Percentiles rank a stretch among this genome's conserved stretches.
Evolutionary conservation across 768 basidiomycete genomes (phyloP).

Genomic region (Suillus subaureus): DNA sequence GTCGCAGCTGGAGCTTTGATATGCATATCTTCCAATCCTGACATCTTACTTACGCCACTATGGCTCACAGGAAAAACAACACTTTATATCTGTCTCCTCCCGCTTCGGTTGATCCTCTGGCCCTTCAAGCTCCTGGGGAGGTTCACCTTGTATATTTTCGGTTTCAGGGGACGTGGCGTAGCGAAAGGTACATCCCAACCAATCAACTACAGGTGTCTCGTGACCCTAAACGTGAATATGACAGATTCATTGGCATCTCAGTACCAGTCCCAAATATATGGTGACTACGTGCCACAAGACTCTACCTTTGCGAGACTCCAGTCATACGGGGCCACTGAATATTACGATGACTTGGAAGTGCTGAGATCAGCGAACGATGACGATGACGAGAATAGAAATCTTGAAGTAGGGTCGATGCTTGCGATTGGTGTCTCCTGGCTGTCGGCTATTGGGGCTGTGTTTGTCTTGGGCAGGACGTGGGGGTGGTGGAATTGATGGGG

Average conservation of each 20-base stretch:
- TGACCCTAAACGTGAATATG: not conserved
- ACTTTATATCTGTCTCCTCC: not conserved
- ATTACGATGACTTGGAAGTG: not conserved
- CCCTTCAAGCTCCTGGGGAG: constrained; percentile 4
- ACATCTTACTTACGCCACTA: constrained; percentile 5
- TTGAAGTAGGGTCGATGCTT: not conserved
- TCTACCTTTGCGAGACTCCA: constrained; percentile 11
- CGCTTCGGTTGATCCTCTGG: not conserved
- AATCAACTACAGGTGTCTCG: not conserved
- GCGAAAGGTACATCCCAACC: constrained; percentile 4
- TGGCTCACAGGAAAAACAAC: not conserved
- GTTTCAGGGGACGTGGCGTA: constrained; percentile 5
- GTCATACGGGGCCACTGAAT: constrained; percentile 11
- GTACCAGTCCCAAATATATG: constrained; percentile 14
- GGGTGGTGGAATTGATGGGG: not conserved
- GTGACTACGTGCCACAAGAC: constrained; percentile 11
- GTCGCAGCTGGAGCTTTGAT: not conserved
- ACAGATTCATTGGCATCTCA: constrained; percentile 13
- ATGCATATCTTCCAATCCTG: constrained; percentile 2
- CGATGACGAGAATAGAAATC: not conserved
- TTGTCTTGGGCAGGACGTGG: constrained; percentile 10
- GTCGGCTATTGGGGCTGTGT: not conserved
- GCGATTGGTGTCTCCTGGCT: not conserved
- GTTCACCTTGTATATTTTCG: constrained; percentile 3
- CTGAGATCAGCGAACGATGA: not conserved